These are phyloP conservation scores for Hericium coralloides DNA, from an alignment of 768 basidiomycete species.

Conservation along the genomic window DNA sequence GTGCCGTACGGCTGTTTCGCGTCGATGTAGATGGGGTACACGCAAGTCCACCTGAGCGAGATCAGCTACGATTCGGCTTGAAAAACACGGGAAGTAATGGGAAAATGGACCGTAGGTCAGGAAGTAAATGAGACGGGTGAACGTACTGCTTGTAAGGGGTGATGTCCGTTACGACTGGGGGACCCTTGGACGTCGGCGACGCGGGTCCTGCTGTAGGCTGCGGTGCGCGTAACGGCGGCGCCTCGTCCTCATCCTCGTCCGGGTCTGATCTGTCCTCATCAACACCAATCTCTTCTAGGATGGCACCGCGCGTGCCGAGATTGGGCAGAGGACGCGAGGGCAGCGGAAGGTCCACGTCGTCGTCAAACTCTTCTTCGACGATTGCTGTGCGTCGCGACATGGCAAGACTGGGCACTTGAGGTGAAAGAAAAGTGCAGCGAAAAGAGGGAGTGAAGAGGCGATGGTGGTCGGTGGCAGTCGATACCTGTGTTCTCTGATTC, in stretches of 20 bases:
- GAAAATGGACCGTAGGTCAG: too few relatives aligned
- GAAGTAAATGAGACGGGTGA: neutral
- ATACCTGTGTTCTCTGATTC: too few relatives aligned
- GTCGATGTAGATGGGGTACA: conserved; percentile 96
- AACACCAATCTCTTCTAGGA: conserved; percentile 56
- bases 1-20: conserved; percentile 84
- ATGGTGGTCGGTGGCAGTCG: neutral
- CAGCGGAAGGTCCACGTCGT: conserved; percentile 86
- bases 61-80: neutral
- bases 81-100: neutral
- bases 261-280: conserved; percentile 36
- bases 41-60: conserved; percentile 74
- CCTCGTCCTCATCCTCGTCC: conserved; percentile 25
- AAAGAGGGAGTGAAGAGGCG: neutral
- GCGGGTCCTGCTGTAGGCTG: conserved; percentile 14
- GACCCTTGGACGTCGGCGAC: conserved; percentile 17
- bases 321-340: conserved; percentile 59
- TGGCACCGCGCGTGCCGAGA: conserved; percentile 60
- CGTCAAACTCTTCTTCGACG: conserved; percentile 80
- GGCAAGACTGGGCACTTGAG: neutral
- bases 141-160: conserved; percentile 79
- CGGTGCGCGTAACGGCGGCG: conserved; percentile 49
- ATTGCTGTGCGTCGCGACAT: conserved; percentile 69
- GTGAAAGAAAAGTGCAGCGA: neutral
- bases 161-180: conserved; percentile 53